Conservation (phyloP, 1,139 yeast genomes). For the Diutina ranongensis region DNA sequence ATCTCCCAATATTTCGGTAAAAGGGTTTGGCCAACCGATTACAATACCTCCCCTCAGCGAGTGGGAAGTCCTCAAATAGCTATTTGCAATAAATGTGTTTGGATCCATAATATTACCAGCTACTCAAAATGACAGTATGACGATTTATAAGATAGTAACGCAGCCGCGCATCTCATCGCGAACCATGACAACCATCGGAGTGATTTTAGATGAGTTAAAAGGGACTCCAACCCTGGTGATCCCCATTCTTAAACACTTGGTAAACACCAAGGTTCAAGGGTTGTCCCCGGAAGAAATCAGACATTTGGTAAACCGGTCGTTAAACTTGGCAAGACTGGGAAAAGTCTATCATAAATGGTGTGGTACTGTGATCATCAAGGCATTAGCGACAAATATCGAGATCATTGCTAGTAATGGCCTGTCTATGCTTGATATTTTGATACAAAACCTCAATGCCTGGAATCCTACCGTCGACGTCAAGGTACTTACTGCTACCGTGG, state of each 20-base stretch:
- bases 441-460: neutral
- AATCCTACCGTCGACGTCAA: neutral
- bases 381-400: neutral
- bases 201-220: neutral
- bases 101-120: no score
- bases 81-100: neutral
- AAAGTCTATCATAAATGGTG: neutral
- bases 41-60: neutral
- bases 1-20: neutral
- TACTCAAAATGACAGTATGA: no score
- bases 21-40: no score
- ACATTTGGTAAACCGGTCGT: neutral
- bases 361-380: neutral
- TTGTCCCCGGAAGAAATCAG: neutral
- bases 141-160: no score
- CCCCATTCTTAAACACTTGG: constrained; percentile 1
- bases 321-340: constrained; percentile 1
- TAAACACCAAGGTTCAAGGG: neutral
- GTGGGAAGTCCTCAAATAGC: neutral
- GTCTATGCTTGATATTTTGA: neutral
- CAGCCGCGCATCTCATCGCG: constrained; percentile 4
- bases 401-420: neutral
- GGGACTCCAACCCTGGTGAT: neutral
- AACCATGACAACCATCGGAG: neutral
- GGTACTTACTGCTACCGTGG: constrained; percentile 3